These are phyloP conservation scores for Parafenestella ontariensis DNA, from an alignment of 2,329 filamentous ascomycete species.

Conservation along the genomic window DNA sequence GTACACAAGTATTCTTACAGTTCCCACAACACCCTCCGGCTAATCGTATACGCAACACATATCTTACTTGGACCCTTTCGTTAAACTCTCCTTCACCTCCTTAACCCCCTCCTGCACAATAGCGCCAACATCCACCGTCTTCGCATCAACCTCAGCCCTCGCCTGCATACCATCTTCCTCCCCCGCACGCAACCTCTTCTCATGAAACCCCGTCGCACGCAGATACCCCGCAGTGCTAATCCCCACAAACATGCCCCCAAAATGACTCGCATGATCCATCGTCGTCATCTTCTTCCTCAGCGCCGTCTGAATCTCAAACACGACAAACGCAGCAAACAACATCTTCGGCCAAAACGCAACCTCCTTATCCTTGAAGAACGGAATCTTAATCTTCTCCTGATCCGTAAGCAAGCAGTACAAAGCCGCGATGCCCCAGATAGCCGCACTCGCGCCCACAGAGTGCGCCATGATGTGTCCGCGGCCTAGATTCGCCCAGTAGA, in stretches of 20 bases:
- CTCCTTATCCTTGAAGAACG: conserved; percentile 35
- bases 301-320: conserved; percentile 32
- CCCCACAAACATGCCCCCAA: conserved; percentile 42
- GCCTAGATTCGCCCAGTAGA: conserved; percentile 46
- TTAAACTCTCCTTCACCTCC: conserved; percentile 41
- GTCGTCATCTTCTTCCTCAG: conserved; percentile 11
- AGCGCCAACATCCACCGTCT: conserved; percentile 34
- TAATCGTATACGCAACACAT: neutral
- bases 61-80: neutral
- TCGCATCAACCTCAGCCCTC: conserved; percentile 17
- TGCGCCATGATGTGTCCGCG: conserved; percentile 36
- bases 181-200: conserved; percentile 9
- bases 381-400: conserved; percentile 39
- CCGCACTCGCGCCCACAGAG: conserved; percentile 43
- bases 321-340: conserved; percentile 36
- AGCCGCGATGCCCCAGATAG: conserved; percentile 42
- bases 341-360: conserved; percentile 41
- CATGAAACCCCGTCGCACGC: conserved; percentile 31
- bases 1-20: neutral
- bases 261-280: conserved; percentile 48
- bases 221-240: conserved; percentile 36
- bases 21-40: neutral
- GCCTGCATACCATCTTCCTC: conserved; percentile 13
- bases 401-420: conserved; percentile 44
- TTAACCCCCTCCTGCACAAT: conserved; percentile 28